phyloP scores from a whole-genome alignment of 1,284 basidiomycete genomes.

The Cryptococcus sp. region DNA sequence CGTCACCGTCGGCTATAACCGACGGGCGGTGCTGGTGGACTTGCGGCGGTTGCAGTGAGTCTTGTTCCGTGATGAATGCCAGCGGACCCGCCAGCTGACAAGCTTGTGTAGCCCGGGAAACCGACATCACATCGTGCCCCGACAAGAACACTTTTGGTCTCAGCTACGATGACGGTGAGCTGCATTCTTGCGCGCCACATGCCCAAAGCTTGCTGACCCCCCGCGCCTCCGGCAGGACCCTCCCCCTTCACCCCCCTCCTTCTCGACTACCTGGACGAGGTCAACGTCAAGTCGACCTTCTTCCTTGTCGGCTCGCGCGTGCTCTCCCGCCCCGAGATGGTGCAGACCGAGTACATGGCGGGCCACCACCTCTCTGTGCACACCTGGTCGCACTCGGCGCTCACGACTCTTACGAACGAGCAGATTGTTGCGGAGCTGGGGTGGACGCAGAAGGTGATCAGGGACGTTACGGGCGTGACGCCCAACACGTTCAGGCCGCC shows the following conservation, averaged over 20 bases:
- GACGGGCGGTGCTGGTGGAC: slow-evolving; percentile 81
- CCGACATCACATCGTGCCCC: slow-evolving; percentile 73
- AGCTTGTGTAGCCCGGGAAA: slow-evolving; percentile 55
- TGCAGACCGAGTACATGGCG: slow-evolving; percentile 78
- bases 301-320: slow-evolving; percentile 90
- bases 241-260: slow-evolving; percentile 68
- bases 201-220: too few relatives aligned
- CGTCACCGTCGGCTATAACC: slow-evolving; percentile 60
- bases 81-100: neutral
- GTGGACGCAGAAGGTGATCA: slow-evolving; percentile 85
- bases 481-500: slow-evolving; percentile 74
- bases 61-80: neutral
- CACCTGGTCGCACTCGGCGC: slow-evolving; percentile 35
- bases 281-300: slow-evolving; percentile 76
- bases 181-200: too few relatives aligned
- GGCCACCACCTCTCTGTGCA: slow-evolving; percentile 67
- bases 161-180: slow-evolving; percentile 50
- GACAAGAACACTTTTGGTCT: slow-evolving; percentile 67
- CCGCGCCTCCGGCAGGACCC: slow-evolving; percentile 56
- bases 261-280: slow-evolving; percentile 54
- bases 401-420: slow-evolving; percentile 75
- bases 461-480: slow-evolving; percentile 74
- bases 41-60: slow-evolving; percentile 66
- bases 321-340: slow-evolving; percentile 70
- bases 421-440: slow-evolving; percentile 90